Conservation (phyloP, 176 grass and related monocot genomes). For the Eleusine coracana region DNA sequence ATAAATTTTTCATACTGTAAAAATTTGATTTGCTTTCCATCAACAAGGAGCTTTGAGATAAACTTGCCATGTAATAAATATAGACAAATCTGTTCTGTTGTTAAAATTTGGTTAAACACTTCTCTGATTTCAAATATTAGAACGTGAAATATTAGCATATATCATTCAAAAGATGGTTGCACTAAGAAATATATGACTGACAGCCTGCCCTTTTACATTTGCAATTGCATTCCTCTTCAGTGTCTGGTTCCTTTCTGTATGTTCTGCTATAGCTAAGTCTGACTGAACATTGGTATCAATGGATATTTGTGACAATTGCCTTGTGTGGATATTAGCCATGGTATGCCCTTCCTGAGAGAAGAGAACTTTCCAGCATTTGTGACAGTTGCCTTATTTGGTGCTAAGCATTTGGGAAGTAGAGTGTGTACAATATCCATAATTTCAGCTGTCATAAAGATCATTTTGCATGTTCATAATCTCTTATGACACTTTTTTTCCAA, state of each 20-base stretch:
- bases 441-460: neutral
- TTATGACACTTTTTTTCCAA: neutral
- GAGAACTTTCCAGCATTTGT: neutral
- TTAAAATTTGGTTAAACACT: neutral
- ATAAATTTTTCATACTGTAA: neutral
- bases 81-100: neutral
- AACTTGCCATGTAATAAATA: too few species aligned
- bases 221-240: neutral
- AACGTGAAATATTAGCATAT: neutral
- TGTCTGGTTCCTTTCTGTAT: slow-evolving; percentile 5
- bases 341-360: neutral
- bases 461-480: slow-evolving; percentile 10
- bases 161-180: slow-evolving; percentile 6
- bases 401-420: slow-evolving; percentile 17
- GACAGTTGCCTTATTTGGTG: neutral
- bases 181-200: neutral
- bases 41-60: neutral
- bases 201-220: neutral
- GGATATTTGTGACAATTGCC: neutral
- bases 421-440: neutral
- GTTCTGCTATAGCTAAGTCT: neutral
- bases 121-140: too few species aligned
- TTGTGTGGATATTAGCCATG: neutral
- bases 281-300: neutral
- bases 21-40: neutral